Evolutionary conservation across 2,329 filamentous ascomycete species (phyloP).

Genomic region (Fusarium pseudograminearum): DNA sequence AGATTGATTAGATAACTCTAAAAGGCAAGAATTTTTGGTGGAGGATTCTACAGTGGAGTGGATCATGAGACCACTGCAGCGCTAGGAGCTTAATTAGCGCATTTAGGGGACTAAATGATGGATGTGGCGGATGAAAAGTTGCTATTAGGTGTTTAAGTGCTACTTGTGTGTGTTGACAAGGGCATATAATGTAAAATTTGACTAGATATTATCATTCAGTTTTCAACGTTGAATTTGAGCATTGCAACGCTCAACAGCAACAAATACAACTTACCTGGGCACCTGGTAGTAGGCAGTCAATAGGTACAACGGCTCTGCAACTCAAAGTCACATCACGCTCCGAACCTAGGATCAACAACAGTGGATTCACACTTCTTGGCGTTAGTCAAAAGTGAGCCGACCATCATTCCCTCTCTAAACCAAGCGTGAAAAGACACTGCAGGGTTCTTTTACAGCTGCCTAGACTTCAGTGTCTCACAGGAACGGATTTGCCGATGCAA

Average conservation of each 20-base stretch:
- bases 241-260: neutral
- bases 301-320: neutral
- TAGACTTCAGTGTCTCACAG: neutral
- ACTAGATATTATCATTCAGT: no score
- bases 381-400: conserved; percentile 26
- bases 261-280: neutral
- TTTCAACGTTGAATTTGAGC: neutral
- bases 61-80: conserved; percentile 4
- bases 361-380: conserved; percentile 17
- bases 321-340: neutral
- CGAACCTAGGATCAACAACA: conserved; percentile 7
- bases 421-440: neutral
- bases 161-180: neutral
- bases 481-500: conserved; percentile 28
- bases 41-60: neutral
- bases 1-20: conserved; percentile 42
- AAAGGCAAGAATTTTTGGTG: conserved; percentile 20
- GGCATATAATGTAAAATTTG: neutral
- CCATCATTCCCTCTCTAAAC: conserved; percentile 3
- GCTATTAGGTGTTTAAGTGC: neutral
- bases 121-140: neutral
- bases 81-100: conserved; percentile 13
- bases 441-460: conserved; percentile 29
- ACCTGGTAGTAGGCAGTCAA: no score
- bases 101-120: conserved; percentile 5